These are phyloP conservation scores for Alternaria sp. DNA, from an alignment of 2,329 filamentous ascomycete species.

Conservation along the genomic window DNA sequence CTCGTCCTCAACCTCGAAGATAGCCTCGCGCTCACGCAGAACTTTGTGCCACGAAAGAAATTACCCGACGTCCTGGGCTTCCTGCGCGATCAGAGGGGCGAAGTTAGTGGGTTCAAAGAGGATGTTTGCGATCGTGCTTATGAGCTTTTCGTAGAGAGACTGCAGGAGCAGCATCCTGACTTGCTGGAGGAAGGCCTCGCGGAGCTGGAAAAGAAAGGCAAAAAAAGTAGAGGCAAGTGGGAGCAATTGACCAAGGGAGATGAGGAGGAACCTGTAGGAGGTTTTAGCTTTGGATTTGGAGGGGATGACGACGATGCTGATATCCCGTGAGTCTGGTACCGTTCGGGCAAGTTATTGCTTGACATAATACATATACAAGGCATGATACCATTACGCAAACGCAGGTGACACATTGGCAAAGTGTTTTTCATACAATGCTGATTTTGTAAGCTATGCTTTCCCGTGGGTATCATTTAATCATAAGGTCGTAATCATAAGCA, in stretches of 20 bases:
- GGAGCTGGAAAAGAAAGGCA: constrained; percentile 72
- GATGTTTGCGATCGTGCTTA: constrained; percentile 75
- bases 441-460: not conserved
- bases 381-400: not conserved
- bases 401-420: not conserved
- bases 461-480: constrained; percentile 15
- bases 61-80: constrained; percentile 81
- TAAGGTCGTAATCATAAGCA: constrained; percentile 17
- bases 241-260: constrained; percentile 74
- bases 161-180: constrained; percentile 70
- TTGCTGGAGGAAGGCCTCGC: constrained; percentile 70
- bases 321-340: constrained; percentile 35
- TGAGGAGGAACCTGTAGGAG: constrained; percentile 54
- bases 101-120: constrained; percentile 85
- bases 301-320: constrained; percentile 61
- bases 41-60: constrained; percentile 84
- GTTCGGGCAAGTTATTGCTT: not conserved
- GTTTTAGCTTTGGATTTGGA: constrained; percentile 70
- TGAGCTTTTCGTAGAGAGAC: constrained; percentile 74
- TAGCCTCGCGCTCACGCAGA: constrained; percentile 91
- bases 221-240: constrained; percentile 79
- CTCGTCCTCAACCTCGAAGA: constrained; percentile 88
- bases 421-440: not conserved
- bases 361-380: not conserved
- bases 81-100: constrained; percentile 80